Base-by-base conservation (phyloP, 768 basidiomycete genomes). In the Pleurotus tuber-regium region DNA sequence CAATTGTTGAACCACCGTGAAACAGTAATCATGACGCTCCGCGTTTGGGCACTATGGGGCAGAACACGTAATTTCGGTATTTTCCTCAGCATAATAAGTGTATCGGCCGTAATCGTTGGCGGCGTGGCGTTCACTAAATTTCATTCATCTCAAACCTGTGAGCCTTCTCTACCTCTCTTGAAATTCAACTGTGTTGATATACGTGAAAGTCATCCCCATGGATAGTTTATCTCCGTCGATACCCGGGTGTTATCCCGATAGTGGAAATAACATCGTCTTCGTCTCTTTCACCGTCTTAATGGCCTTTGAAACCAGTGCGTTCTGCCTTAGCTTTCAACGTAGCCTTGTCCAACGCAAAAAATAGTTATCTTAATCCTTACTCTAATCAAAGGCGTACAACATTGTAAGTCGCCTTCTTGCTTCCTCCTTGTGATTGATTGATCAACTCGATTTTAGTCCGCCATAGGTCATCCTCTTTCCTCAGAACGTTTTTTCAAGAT, bases 31-130 rank as follows among this genome's bases (percentile, higher is more conserved):
- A 43, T 42, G 23, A 36, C 58, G 11, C 21, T 56, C 18, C 57
- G 57, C 11, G 54, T 54, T n/a, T 56, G 58, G 49, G 55, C 52
- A 6, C 46, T 56, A 18, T 60, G 54, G 51, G 41, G 47, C 14
- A 18, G 50, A n/a, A 40, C 40, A n/a, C 31, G 26, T 4, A 33
- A 35, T 10, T 55, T 57, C 28, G 44, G 21, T 16, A 31, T 36
- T n/a, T 24, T 50, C 10, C 36, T 55, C 29, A 23, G 31, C 19
- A 39, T 43, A 6, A 8, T 36, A 3, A 46, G 35, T 1, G 29
- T 51, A 11, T 39, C 40, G 18, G 12, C 24, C n/a, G 26, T 55
- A n/a, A 41, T 38, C 2, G 50, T 24, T 14, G 39, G 50, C 24
- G 49, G 24, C 4, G 28, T 55, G n/a, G 31, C 26, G 5, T 51